phyloP scores from a whole-genome alignment of 106 monocot genomes.

The Xerophyta viscosa region DNA sequence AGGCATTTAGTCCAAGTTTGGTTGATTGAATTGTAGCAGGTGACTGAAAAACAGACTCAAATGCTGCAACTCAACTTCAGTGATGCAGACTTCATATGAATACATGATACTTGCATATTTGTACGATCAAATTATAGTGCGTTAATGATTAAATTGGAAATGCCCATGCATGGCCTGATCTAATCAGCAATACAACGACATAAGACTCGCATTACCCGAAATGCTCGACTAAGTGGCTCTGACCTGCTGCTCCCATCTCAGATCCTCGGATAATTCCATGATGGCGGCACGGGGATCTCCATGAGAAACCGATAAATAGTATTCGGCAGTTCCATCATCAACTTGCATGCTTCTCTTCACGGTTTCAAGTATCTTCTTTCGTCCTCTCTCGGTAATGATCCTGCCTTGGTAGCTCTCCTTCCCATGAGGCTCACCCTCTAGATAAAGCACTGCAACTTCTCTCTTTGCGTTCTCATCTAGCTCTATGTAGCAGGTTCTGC shows the following conservation, averaged over 20 bases:
- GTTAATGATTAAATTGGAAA: too few relatives aligned
- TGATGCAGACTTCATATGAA: too few relatives aligned
- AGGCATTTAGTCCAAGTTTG: too few relatives aligned
- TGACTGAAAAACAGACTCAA: too few relatives aligned
- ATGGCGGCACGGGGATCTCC: slow-evolving; percentile 79
- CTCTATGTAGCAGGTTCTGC: slow-evolving; percentile 75
- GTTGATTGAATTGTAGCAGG: too few relatives aligned
- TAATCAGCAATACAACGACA: too few relatives aligned
- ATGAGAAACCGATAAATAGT: slow-evolving; percentile 71
- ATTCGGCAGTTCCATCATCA: slow-evolving; percentile 83
- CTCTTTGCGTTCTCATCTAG: slow-evolving; percentile 69
- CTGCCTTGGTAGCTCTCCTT: neutral
- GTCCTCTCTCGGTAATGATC: slow-evolving; percentile 17
- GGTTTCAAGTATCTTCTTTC: slow-evolving; percentile 49
- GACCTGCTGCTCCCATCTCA: slow-evolving; percentile 60
- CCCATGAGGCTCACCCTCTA: slow-evolving; percentile 42
- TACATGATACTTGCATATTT: too few relatives aligned
- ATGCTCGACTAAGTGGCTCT: neutral
- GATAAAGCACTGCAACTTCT: slow-evolving; percentile 86
- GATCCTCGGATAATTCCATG: slow-evolving; percentile 60
- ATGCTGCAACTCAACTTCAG: too few relatives aligned
- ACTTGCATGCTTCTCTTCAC: slow-evolving; percentile 74
- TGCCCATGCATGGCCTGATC: too few relatives aligned
- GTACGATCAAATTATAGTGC: too few relatives aligned
- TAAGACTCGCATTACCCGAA: too few relatives aligned